These are phyloP conservation scores for Terana coerulea DNA, from an alignment of 768 basidiomycete genomes.

Conservation along the genomic window DNA sequence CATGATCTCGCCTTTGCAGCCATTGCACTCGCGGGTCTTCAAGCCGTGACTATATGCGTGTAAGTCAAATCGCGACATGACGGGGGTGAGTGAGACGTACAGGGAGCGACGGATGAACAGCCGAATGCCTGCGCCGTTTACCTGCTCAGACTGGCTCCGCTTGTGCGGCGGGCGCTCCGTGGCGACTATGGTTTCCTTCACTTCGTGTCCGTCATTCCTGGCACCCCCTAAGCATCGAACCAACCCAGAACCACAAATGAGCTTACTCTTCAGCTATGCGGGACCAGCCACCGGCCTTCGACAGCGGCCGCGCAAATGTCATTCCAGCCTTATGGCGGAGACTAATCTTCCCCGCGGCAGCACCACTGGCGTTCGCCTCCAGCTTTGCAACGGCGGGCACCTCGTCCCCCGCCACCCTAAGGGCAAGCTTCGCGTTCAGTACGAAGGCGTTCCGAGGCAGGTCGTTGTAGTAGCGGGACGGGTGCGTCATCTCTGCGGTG, in stretches of 20 bases:
- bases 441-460: slow-evolving; percentile 4
- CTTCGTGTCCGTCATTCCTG: neutral
- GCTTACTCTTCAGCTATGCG: neutral
- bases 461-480: neutral
- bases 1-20: slow-evolving; percentile 14
- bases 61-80: neutral
- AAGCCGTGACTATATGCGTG: neutral
- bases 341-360: neutral
- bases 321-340: neutral
- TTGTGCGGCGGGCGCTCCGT: neutral
- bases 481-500: neutral
- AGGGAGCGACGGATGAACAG: slow-evolving; percentile 10
- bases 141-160: neutral
- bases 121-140: slow-evolving; percentile 4
- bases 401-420: slow-evolving; percentile 1
- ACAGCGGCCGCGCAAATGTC: neutral
- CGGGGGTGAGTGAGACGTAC: slow-evolving; percentile 5
- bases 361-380: neutral
- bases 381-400: neutral
- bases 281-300: slow-evolving; percentile 1
- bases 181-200: neutral
- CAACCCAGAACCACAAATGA: neutral
- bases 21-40: slow-evolving; percentile 18
- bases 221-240: no score
- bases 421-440: slow-evolving; percentile 6